These are phyloP conservation scores for Chaetomidium leptoderma DNA, from an alignment of 495 filamentous ascomycete genomes.

Conservation along the genomic window DNA sequence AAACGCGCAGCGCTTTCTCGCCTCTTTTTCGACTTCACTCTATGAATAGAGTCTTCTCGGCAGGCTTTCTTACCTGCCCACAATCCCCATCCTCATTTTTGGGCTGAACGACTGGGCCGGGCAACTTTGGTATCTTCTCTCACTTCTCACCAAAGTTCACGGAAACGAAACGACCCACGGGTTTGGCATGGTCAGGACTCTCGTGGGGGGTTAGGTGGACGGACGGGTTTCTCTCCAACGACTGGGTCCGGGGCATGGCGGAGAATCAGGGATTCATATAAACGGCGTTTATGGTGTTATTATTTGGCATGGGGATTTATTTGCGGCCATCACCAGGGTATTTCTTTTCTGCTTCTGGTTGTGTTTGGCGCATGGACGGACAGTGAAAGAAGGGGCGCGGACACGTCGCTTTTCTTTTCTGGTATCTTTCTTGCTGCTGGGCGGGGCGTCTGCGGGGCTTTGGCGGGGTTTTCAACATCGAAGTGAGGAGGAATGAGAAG, in stretches of 20 bases:
- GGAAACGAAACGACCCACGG: constrained; percentile 9
- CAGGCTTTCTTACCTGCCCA: background rate
- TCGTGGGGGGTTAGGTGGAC: background rate
- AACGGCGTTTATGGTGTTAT: constrained; percentile 7
- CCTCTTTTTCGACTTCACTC: background rate
- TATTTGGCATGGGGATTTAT: background rate
- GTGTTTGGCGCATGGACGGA: constrained; percentile 13
- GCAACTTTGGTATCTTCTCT: background rate
- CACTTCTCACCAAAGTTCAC: background rate
- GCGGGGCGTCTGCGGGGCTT: background rate
- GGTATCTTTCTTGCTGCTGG: constrained; percentile 3
- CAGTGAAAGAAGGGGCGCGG: background rate
- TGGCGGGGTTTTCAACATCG: background rate
- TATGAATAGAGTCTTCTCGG: background rate
- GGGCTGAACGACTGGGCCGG: background rate
- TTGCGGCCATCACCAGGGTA: background rate
- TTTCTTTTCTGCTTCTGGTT: background rate
- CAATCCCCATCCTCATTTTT: background rate
- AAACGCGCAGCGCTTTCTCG: background rate
- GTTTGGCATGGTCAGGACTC: constrained; percentile 6
- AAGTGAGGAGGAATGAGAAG: background rate
- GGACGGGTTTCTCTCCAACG: constrained; percentile 4
- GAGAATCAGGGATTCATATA: constrained; percentile 14
- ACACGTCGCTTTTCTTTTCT: background rate
- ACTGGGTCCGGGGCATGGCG: background rate